These are phyloP conservation scores for Thinopyrum obtusiflorum DNA, from an alignment of 202 grass and related monocot species.

Conservation along the genomic window DNA sequence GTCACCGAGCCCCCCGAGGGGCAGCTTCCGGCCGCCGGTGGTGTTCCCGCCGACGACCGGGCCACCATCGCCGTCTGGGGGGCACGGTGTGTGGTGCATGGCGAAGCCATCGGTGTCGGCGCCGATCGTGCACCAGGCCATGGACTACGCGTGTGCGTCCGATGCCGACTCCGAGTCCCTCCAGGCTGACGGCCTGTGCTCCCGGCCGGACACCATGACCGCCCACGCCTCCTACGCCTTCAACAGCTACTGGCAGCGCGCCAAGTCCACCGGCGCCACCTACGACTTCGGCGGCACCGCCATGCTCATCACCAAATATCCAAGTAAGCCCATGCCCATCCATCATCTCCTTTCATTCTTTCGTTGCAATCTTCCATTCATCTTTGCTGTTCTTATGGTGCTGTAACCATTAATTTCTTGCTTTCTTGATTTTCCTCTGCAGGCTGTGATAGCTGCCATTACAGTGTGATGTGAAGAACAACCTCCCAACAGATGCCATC, in stretches of 20 bases:
- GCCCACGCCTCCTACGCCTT: conserved; percentile 87
- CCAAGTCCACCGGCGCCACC: conserved; percentile 71
- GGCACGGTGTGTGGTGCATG: conserved; percentile 59
- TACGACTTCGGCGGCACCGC: conserved; percentile 89
- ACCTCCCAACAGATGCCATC: not conserved
- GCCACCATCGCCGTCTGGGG: conserved; percentile 24
- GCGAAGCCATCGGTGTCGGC: conserved; percentile 74
- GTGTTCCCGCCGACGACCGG: conserved; percentile 60
- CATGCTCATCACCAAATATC: conserved; percentile 87
- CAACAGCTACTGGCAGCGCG: conserved; percentile 88
- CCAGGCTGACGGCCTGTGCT: conserved; percentile 47
- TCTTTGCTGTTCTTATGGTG: no score
- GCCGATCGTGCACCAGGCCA: conserved; percentile 63
- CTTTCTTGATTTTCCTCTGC: not conserved
- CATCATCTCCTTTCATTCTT: not conserved
- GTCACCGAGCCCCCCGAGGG: conserved; percentile 26
- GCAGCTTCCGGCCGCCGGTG: conserved; percentile 62
- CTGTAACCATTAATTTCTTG: not conserved
- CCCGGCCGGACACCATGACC: conserved; percentile 57
- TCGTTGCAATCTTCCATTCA: not conserved
- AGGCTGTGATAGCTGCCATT: conserved; percentile 73
- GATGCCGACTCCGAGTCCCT: conserved; percentile 75
- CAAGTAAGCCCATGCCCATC: conserved; percentile 73
- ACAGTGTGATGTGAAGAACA: conserved; percentile 57
- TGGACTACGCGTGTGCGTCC: conserved; percentile 86